Base-by-base conservation (phyloP, 768 basidiomycete species). In the Plicaturopsis crispa region DNA sequence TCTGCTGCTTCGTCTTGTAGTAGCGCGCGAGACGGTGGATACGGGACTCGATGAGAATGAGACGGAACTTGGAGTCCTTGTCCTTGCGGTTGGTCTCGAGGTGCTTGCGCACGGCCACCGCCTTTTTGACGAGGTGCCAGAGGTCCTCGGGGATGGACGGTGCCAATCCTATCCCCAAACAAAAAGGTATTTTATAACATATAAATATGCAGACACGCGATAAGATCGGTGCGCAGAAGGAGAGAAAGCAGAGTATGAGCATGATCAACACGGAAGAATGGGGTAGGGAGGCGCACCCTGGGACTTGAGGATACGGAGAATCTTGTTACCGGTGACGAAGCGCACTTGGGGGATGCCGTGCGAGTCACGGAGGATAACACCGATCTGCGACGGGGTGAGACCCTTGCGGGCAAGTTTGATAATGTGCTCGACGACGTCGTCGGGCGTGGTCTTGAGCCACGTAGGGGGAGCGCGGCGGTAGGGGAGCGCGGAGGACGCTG, bases 41-140 rank as follows among this genome's bases (percentile, higher is more conserved):
- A 53, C 94, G 80, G 51, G 91, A 94, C 77, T 99, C 94, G 75
- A 99, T 94, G 55, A 97, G 72, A 73, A 97, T 97, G 56, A 97
- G 82, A 62, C 93, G 89, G 75, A 80, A 81, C 58, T 81, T 94
- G 65, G 88, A 89, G 76, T 97, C 93, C 75, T 91, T 94, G 78
- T 99, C 94, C 66, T 93, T 94, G 62, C 94, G 83, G 84, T 96
- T 97, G 56, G 77, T 73, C 67, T 96, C 90, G 52, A 99, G 79
- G 69, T 98, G 94, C 76, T 97, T 98, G 69, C 93, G 91, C 58
- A 99, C 91, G 54, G 89, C 75, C 58, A 99, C 92, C 63, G 94
- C 94, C 82, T 97, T 99, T 83, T 97, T 97, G 80, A 98, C 84
- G 66, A 96, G 83, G 78, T 91, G 84, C 85, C 90, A 96, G 47